Conservation (phyloP, 306 rosid species). For the Trifolium subterraneum region DNA sequence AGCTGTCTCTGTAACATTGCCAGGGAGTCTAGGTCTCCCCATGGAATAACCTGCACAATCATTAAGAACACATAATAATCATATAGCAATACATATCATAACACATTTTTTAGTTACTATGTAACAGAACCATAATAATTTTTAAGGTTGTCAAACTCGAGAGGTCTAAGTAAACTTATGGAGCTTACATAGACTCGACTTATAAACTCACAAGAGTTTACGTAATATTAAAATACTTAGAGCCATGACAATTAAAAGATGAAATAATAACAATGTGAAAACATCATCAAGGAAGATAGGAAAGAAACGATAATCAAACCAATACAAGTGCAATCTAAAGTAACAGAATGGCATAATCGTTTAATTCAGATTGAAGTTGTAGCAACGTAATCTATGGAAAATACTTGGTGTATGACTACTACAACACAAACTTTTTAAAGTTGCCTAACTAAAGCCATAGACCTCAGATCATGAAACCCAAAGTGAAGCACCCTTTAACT, state of each 20-base stretch:
- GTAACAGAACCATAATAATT: background rate
- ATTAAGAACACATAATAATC: constrained; percentile 29
- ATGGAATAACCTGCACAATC: constrained; percentile 86
- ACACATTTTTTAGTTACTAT: constrained; percentile 1
- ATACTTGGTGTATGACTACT: background rate
- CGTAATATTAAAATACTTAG: background rate
- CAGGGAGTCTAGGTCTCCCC: constrained; percentile 98
- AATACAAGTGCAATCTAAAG: constrained; percentile 8
- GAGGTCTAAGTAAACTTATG: background rate
- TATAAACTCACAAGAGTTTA: background rate
- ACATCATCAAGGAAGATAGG: constrained; percentile 3
- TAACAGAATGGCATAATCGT: constrained; percentile 9
- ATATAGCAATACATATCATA: background rate
- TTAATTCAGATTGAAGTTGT: constrained; percentile 15
- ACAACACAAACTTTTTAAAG: background rate
- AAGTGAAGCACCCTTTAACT: constrained; percentile 9
- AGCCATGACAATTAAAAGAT: background rate
- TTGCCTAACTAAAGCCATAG: constrained; percentile 9
- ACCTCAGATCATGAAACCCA: background rate
- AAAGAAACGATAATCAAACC: background rate
- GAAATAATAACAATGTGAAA: background rate
- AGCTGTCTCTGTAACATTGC: constrained; percentile 99
- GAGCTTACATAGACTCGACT: background rate
- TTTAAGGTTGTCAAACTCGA: background rate
- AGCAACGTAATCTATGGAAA: constrained; percentile 10